Evolutionary conservation across 2,329 filamentous ascomycete species (phyloP).

Genomic region (Cercospora nicotianae): DNA sequence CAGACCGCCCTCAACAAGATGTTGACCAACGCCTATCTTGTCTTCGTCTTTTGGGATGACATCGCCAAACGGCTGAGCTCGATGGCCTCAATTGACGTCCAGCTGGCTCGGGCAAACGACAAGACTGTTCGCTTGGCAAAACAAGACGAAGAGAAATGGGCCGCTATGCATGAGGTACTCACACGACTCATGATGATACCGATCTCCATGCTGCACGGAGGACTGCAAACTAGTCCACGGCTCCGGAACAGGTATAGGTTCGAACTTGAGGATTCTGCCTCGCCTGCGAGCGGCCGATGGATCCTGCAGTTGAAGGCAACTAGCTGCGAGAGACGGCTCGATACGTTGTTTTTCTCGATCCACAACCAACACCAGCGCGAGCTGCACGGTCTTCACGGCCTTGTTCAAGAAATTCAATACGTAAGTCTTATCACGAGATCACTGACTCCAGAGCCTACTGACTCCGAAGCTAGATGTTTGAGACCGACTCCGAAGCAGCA

Average conservation of each 20-base stretch:
- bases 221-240: constrained; percentile 28
- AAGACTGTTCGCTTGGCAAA: constrained; percentile 40
- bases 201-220: constrained; percentile 10
- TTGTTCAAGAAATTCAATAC: constrained; percentile 33
- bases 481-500: constrained; percentile 30
- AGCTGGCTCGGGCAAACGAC: constrained; percentile 47
- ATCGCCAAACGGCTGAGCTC: constrained; percentile 19
- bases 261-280: not conserved
- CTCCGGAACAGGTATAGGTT: constrained; percentile 22
- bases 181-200: constrained; percentile 15
- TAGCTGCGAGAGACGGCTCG: constrained; percentile 16
- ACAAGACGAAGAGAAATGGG: constrained; percentile 42
- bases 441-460: not conserved
- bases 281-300: constrained; percentile 8
- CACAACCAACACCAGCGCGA: constrained; percentile 30
- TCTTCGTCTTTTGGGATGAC: constrained; percentile 27
- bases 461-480: constrained; percentile 25
- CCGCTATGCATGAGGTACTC: constrained; percentile 39
- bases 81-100: constrained; percentile 28
- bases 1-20: constrained; percentile 20
- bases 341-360: constrained; percentile 31
- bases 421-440: not conserved
- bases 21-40: constrained; percentile 24
- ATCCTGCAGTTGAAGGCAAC: constrained; percentile 8
- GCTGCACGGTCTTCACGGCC: constrained; percentile 24